Conservation (phyloP, 768 basidiomycete species). For the Auricularia auricula-judae region DNA sequence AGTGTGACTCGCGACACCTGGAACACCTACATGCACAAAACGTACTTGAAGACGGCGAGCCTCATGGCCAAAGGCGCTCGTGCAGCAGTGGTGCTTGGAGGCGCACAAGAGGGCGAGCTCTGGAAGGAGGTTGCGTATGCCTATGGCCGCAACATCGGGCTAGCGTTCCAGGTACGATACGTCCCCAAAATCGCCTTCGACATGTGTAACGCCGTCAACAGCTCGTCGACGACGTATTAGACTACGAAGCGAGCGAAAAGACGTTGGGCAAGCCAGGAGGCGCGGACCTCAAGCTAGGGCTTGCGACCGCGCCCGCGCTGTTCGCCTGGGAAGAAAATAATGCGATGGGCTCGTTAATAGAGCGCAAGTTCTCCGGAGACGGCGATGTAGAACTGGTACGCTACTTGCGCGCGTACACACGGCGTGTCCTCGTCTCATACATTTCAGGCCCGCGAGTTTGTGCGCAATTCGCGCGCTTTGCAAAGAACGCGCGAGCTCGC, state of each 20-base stretch:
- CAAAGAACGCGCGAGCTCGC: conserved; percentile 74
- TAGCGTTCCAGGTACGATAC: conserved; percentile 83
- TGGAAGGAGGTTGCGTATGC: conserved; percentile 88
- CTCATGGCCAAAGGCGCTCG: conserved; percentile 82
- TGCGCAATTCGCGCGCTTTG: conserved; percentile 61
- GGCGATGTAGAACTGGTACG: conserved; percentile 77
- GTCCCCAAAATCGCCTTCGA: no score
- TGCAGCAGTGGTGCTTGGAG: conserved; percentile 80
- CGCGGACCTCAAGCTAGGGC: conserved; percentile 70
- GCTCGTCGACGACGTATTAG: conserved; percentile 93
- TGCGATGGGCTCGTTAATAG: conserved; percentile 58
- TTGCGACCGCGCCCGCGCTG: conserved; percentile 77
- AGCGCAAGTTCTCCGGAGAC: conserved; percentile 59
- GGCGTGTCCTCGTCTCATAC: neutral
- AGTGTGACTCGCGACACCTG: conserved; percentile 40
- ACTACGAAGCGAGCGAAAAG: conserved; percentile 70
- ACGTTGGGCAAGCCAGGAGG: conserved; percentile 87
- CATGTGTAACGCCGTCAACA: conserved; percentile 18
- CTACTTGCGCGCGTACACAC: neutral
- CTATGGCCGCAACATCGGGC: conserved; percentile 82
- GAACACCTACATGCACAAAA: conserved; percentile 79
- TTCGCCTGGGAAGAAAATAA: conserved; percentile 82
- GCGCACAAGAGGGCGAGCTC: conserved; percentile 60
- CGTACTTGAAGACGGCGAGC: conserved; percentile 86
- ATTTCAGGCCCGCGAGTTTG: conserved; percentile 52